Evolutionary conservation across 2,329 filamentous ascomycete genomes (phyloP).

Genomic region (Monosporascus sp.): DNA sequence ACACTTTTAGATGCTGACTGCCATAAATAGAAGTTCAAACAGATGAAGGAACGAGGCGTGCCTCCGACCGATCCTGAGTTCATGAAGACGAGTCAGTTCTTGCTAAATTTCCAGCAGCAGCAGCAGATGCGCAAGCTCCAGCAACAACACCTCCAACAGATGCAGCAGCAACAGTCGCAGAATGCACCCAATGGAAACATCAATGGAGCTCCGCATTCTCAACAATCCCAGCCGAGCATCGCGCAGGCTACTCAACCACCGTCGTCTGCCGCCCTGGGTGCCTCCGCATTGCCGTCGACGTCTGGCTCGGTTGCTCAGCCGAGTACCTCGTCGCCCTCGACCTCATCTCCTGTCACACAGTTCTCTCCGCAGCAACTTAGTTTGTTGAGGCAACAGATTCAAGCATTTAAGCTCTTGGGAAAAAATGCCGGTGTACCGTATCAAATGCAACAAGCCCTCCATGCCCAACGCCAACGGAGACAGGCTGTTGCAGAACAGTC

Average conservation of each 20-base stretch:
- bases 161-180: conserved; percentile 42
- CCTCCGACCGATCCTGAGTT: conserved; percentile 80
- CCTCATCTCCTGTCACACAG: conserved; percentile 35
- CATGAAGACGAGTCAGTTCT: conserved; percentile 72
- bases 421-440: conserved; percentile 80
- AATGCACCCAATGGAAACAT: conserved; percentile 50
- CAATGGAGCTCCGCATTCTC: conserved; percentile 43
- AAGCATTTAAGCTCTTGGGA: conserved; percentile 83
- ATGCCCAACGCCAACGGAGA: conserved; percentile 65
- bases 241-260: conserved; percentile 31
- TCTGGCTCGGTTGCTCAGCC: conserved; percentile 24
- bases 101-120: conserved; percentile 65
- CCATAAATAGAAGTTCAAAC: conserved; percentile 67
- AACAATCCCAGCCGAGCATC: conserved; percentile 30
- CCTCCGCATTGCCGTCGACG: conserved; percentile 34
- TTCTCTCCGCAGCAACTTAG: conserved; percentile 76
- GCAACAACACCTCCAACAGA: conserved; percentile 50
- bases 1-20: conserved; percentile 27
- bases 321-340: conserved; percentile 29
- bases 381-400: conserved; percentile 78
- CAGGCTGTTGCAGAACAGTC: conserved; percentile 47
- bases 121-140: conserved; percentile 53
- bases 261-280: conserved; percentile 29
- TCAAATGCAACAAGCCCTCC: conserved; percentile 77
- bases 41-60: conserved; percentile 83